These are phyloP conservation scores for Xylaria sp. DNA, from an alignment of 2,329 filamentous ascomycete genomes.

Conservation along the genomic window DNA sequence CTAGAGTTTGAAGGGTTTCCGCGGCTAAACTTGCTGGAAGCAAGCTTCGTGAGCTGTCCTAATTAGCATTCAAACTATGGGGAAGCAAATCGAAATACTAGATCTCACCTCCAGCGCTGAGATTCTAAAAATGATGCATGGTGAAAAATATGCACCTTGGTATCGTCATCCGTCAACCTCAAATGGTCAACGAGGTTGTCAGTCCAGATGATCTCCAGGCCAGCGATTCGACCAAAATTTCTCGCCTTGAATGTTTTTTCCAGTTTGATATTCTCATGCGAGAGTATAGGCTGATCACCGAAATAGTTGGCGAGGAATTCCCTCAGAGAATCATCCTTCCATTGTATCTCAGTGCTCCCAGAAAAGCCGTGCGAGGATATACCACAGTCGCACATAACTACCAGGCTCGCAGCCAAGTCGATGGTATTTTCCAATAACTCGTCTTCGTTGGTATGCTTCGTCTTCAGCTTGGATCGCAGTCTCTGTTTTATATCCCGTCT, in stretches of 20 bases:
- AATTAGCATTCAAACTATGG: not conserved
- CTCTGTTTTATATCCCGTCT: slow-evolving; percentile 4
- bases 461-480: slow-evolving; percentile 6
- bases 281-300: not conserved
- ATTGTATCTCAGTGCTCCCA: slow-evolving; percentile 18
- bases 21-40: slow-evolving; percentile 6
- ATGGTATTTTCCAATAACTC: slow-evolving; percentile 22
- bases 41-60: slow-evolving; percentile 15
- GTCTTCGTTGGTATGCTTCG: slow-evolving; percentile 9
- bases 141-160: slow-evolving; percentile 51
- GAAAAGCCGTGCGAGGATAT: slow-evolving; percentile 13
- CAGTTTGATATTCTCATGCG: slow-evolving; percentile 21
- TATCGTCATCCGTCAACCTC: slow-evolving; percentile 49
- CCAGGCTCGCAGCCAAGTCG: slow-evolving; percentile 23
- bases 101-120: slow-evolving; percentile 36
- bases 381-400: slow-evolving; percentile 19
- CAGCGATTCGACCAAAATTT: slow-evolving; percentile 46
- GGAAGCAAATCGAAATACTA: not conserved
- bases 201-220: slow-evolving; percentile 49
- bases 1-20: slow-evolving; percentile 24
- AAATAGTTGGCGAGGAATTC: slow-evolving; percentile 15
- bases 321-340: slow-evolving; percentile 12
- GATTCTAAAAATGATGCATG: slow-evolving; percentile 50
- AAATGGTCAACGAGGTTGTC: slow-evolving; percentile 53
- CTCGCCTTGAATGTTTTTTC: slow-evolving; percentile 39